Evolutionary conservation across 495 filamentous ascomycete genomes (phyloP).

Genomic region (Aspergillus affinis): DNA sequence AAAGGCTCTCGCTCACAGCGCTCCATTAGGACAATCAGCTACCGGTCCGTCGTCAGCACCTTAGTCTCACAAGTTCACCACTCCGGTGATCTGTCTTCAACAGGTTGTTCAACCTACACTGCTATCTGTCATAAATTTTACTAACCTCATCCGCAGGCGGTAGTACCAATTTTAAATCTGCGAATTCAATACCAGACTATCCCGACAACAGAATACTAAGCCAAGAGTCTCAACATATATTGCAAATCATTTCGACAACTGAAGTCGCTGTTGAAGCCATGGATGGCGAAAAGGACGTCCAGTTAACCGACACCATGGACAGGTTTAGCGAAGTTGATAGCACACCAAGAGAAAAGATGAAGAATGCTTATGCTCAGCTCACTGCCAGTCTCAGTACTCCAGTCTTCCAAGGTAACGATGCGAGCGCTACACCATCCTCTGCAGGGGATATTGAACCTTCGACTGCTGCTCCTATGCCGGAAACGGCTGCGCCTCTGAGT

Average conservation of each 20-base stretch:
- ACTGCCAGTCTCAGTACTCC: conserved; percentile 11
- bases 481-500: conserved; percentile 39
- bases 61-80: neutral
- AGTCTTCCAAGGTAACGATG: conserved; percentile 16
- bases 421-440: conserved; percentile 42
- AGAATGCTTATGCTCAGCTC: conserved; percentile 30
- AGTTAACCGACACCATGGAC: conserved; percentile 23
- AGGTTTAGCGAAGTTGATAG: conserved; percentile 31
- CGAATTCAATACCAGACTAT: neutral
- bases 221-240: conserved; percentile 8
- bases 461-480: conserved; percentile 26
- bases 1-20: conserved; percentile 9
- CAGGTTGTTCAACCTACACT: conserved; percentile 1
- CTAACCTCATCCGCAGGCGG: neutral
- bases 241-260: neutral
- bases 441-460: conserved; percentile 43
- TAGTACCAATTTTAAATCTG: neutral
- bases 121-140: neutral
- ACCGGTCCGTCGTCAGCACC: neutral
- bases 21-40: neutral
- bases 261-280: conserved; percentile 6
- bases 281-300: conserved; percentile 19
- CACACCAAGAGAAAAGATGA: conserved; percentile 33
- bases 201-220: neutral
- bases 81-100: neutral